Evolutionary conservation across 192 early-diverging fungal species (phyloP).

Genomic region (Coemansia sp.): DNA sequence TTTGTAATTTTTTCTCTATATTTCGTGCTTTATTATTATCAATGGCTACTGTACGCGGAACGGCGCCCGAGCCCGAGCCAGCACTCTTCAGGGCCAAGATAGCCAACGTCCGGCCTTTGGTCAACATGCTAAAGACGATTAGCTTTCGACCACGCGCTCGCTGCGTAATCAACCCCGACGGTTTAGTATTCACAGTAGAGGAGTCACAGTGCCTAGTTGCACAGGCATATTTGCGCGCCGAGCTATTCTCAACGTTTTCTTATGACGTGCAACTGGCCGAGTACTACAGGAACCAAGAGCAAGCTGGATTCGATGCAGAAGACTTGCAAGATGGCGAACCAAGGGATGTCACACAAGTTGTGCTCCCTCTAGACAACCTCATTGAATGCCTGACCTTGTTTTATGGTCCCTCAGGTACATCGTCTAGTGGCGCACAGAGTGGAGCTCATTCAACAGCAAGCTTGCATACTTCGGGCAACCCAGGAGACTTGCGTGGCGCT

Average conservation of each 20-base stretch:
- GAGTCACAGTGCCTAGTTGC: conserved; percentile 53
- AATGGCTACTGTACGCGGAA: not conserved
- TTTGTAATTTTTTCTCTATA: not conserved
- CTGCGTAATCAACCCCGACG: conserved; percentile 42
- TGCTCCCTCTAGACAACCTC: conserved; percentile 47
- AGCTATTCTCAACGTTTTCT: conserved; percentile 37
- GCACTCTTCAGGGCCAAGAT: conserved; percentile 42
- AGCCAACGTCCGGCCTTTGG: conserved; percentile 57
- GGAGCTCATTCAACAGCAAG: conserved; percentile 15
- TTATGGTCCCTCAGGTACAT: conserved; percentile 36
- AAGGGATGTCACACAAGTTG: conserved; percentile 28
- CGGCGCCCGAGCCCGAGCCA: conserved; percentile 5
- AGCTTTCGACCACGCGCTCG: conserved; percentile 36
- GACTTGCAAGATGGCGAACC: conserved; percentile 13
- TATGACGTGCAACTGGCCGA: conserved; percentile 30
- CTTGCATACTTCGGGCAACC: conserved; percentile 20
- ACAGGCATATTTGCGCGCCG: conserved; percentile 44
- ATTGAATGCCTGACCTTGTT: conserved; percentile 53
- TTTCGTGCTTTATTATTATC: not conserved
- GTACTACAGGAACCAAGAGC: conserved; percentile 11
- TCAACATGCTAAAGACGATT: conserved; percentile 59
- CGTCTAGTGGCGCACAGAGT: not conserved
- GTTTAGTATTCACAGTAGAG: conserved; percentile 48
- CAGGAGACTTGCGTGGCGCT: conserved; percentile 41
- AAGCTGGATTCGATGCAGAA: conserved; percentile 3